Conservation (phyloP, 139 green algal species). For the Pseudopediastrum boryanum region DNA sequence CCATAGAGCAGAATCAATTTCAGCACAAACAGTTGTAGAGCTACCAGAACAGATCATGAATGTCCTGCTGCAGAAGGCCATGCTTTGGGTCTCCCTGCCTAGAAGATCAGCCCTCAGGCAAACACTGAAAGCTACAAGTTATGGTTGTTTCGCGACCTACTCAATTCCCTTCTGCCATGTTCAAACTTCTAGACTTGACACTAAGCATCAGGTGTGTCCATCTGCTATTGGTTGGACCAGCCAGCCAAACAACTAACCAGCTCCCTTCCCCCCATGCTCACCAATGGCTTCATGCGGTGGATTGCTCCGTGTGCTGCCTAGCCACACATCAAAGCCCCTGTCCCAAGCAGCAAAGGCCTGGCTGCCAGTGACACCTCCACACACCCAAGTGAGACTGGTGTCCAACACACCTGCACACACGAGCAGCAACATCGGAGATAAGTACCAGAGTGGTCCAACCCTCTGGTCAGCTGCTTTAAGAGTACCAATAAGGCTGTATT, state of each 20-base stretch:
- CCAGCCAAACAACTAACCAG: neutral
- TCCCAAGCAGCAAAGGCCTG: constrained; percentile 89
- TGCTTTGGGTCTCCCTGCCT: neutral
- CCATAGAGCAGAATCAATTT: too few species aligned
- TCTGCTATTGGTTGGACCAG: too few species aligned
- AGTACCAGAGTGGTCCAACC: neutral
- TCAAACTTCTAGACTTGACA: too few species aligned
- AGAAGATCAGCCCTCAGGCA: neutral
- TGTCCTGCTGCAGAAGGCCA: too few species aligned
- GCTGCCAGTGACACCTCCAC: constrained; percentile 76
- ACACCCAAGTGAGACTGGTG: constrained; percentile 90
- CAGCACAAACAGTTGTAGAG: too few species aligned
- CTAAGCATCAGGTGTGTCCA: too few species aligned
- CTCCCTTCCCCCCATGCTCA: neutral
- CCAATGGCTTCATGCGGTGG: constrained; percentile 59
- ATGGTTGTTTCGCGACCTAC: too few species aligned
- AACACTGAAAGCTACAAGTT: neutral
- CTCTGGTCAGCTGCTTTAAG: neutral
- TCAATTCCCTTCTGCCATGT: too few species aligned
- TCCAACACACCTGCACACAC: constrained; percentile 78
- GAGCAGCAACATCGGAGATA: constrained; percentile 6
- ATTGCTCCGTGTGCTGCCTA: constrained; percentile 89
- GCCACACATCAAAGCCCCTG: constrained; percentile 93
- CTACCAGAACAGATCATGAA: too few species aligned
- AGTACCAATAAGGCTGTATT: neutral